These are phyloP conservation scores for Dendrobium officinale DNA, from an alignment of 106 monocot species.

Conservation along the genomic window DNA sequence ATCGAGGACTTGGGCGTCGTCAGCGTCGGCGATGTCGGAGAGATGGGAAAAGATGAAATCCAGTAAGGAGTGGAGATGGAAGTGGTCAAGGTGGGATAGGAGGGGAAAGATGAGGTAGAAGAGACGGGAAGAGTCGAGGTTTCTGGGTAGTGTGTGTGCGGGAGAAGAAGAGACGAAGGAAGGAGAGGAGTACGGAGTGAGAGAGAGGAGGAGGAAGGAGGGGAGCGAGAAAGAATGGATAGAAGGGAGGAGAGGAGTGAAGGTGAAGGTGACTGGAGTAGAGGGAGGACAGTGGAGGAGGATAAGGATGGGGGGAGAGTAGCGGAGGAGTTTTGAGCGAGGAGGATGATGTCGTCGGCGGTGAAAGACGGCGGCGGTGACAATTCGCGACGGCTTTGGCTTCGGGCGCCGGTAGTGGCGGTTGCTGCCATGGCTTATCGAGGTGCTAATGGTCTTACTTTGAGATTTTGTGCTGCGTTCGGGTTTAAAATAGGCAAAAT, in stretches of 20 bases:
- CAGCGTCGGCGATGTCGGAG: constrained; percentile 14
- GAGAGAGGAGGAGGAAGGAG: constrained; percentile 14
- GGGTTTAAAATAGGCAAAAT: too few species aligned
- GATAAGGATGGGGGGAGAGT: constrained; percentile 28
- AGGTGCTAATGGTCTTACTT: too few species aligned
- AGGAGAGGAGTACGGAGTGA: constrained; percentile 9
- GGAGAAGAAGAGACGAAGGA: constrained; percentile 12
- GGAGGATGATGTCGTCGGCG: constrained; percentile 25
- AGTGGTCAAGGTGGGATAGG: constrained; percentile 30
- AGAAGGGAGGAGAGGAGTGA: constrained; percentile 31
- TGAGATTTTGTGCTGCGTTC: too few species aligned
- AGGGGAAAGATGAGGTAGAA: constrained; percentile 49
- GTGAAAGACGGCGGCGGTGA: constrained; percentile 11
- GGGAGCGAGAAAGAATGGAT: constrained; percentile 30
- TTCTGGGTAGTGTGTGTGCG: constrained; percentile 6
- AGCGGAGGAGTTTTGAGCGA: constrained; percentile 23
- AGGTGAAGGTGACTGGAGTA: constrained; percentile 18
- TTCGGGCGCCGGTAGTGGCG: not conserved
- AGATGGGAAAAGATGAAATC: constrained; percentile 27
- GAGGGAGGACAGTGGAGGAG: constrained; percentile 26
- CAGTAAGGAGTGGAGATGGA: constrained; percentile 26
- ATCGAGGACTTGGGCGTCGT: constrained; percentile 45
- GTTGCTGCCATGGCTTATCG: not conserved
- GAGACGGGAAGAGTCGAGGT: constrained; percentile 14
- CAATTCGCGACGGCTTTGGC: not conserved